Evolutionary conservation across 352 stramenopile genomes (phyloP), one percentile per base, ranked within the genome.

Genomic region (Pythium rishiriense): DNA sequence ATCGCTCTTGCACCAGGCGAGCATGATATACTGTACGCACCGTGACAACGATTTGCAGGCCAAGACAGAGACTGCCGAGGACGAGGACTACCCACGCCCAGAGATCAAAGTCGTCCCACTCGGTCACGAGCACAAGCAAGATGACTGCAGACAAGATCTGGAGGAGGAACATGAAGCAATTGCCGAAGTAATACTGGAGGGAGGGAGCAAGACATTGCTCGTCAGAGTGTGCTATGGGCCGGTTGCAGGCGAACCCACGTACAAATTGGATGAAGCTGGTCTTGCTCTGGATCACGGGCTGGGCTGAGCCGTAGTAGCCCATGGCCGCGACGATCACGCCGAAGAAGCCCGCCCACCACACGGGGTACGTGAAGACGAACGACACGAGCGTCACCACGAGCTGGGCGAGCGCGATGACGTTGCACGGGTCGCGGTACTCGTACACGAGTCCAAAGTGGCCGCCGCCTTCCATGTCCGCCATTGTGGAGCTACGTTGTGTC

Each of bases 251-350:
- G n/a, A n/a, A n/a, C n/a, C n/a, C 35, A 86, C 83, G 69, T 79
- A 92, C 83, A 51, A 93, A 92, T 53, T 93, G 85, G 69, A 93
- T 86, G 66, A 93, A 93, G 81, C 81, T 91, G 60, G 90, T 83
- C 87, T 93, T 93, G 79, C 81, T 91, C 72, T 93, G 85, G 68
- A 92, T 88, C 48, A 92, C 83, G 26, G 85, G 85, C 72, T 91
- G 78, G 28, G 90, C 79, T 6, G 82, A 91, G 37, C 85, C 85
- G 51, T 93, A 93, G 72, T 92, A 93, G 58, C 85, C 85, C 74
- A 93, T 90, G 24, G 76, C 65, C 8, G 85, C 83, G 66, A 93
- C 83, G 53, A 93, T 88, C 47, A 91, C 64, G 21, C 83, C 83
- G 57, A 91, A 92, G 64, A 91, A 79, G 0, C 79, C 83, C 22